Conservation (phyloP, 805 yeast genomes). For the Candida odintsovae region DNA sequence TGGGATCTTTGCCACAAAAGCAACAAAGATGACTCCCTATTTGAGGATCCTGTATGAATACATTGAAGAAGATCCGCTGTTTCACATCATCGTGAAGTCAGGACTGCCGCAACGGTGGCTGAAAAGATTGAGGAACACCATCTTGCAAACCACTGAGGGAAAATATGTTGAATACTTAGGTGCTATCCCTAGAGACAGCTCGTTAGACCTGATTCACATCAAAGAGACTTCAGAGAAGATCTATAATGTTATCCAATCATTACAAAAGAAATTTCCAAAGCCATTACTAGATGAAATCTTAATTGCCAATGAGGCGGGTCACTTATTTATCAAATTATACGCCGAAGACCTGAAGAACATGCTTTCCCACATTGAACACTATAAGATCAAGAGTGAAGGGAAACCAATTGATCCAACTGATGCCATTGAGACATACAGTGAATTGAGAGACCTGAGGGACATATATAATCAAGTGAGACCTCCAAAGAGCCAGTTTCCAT, state of each 20-base stretch:
- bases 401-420: conserved; percentile 43
- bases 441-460: conserved; percentile 46
- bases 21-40: conserved; percentile 56
- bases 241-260: conserved; percentile 38
- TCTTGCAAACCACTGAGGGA: conserved; percentile 36
- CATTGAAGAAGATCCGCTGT: conserved; percentile 42
- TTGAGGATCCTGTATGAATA: conserved; percentile 44
- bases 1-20: conserved; percentile 34
- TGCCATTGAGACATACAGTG: conserved; percentile 50
- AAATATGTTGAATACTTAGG: conserved; percentile 39
- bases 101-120: conserved; percentile 41
- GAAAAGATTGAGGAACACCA: conserved; percentile 27
- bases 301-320: conserved; percentile 45
- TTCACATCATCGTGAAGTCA: conserved; percentile 28
- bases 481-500: conserved; percentile 34
- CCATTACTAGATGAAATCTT: conserved; percentile 56
- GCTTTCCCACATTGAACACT: conserved; percentile 42
- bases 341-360: conserved; percentile 49
- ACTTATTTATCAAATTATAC: conserved; percentile 44
- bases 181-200: conserved; percentile 52
- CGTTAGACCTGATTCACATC: conserved; percentile 49
- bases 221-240: conserved; percentile 51
- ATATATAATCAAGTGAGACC: conserved; percentile 44
- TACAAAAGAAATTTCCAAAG: conserved; percentile 55
- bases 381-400: conserved; percentile 23